phyloP scores from a whole-genome alignment of 1,139 yeast genomes.

The Diutina sp. region DNA sequence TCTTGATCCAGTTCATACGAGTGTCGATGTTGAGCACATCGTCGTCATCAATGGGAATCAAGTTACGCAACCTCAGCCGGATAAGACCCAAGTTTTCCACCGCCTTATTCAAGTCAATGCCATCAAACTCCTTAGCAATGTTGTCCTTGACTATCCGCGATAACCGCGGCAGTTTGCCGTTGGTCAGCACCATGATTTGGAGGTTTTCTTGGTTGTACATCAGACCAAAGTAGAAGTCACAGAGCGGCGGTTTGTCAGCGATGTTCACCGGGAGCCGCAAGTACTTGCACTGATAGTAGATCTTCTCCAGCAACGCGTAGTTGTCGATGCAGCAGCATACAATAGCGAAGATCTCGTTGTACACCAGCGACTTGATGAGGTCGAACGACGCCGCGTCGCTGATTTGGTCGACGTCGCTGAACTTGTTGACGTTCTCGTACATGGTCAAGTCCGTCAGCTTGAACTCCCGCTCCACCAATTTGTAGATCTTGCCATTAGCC shows the following conservation, averaged over 20 bases:
- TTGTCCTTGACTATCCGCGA: conserved; percentile 53
- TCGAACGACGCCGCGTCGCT: conserved; percentile 13
- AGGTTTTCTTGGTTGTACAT: conserved; percentile 66
- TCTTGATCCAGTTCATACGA: conserved; percentile 65
- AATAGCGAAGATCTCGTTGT: conserved; percentile 37
- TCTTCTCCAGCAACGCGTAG: conserved; percentile 42
- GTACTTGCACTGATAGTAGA: conserved; percentile 47
- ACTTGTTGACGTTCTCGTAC: conserved; percentile 20
- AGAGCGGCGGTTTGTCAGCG: conserved; percentile 72
- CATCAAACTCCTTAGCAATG: conserved; percentile 33
- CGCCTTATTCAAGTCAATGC: conserved; percentile 38
- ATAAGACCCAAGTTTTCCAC: conserved; percentile 51
- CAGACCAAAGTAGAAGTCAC: conserved; percentile 82
- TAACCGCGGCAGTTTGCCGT: conserved; percentile 72
- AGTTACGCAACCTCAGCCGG: conserved; percentile 37
- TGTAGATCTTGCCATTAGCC: conserved; percentile 28
- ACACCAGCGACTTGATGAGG: conserved; percentile 17
- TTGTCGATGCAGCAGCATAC: conserved; percentile 73
- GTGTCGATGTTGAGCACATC: conserved; percentile 41
- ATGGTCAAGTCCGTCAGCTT: conserved; percentile 31
- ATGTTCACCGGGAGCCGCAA: conserved; percentile 59
- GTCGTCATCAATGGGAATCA: conserved; percentile 25
- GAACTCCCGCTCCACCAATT: conserved; percentile 29
- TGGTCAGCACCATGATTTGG: conserved; percentile 75
- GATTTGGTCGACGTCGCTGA: conserved; percentile 9